Evolutionary conservation across 2,329 filamentous ascomycete species (phyloP).

Genomic region (Endoconidiophora laricicola): DNA sequence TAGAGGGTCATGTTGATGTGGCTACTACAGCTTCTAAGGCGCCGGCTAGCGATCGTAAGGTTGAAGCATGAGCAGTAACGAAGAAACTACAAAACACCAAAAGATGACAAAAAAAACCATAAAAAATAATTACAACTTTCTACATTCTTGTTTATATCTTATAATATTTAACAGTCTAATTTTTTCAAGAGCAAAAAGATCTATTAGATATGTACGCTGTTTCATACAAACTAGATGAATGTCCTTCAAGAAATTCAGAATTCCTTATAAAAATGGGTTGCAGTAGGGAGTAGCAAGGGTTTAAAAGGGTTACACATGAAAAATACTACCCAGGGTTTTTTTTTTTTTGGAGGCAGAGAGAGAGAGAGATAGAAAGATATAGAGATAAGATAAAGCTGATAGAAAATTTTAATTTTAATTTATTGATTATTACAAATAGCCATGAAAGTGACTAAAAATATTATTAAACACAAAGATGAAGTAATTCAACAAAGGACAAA

Average conservation of each 20-base stretch:
- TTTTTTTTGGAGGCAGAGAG: too few relatives aligned
- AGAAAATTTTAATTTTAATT: too few relatives aligned
- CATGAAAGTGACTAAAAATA: too few relatives aligned
- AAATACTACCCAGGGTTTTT: too few relatives aligned
- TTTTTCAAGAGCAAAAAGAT: neutral
- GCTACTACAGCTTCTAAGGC: neutral
- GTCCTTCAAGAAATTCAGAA: too few relatives aligned
- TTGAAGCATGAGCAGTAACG: neutral
- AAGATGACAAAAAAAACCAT: neutral
- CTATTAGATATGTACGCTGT: neutral
- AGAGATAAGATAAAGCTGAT: too few relatives aligned
- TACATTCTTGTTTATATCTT: too few relatives aligned
- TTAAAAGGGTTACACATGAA: neutral
- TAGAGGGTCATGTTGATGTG: conserved; percentile 19
- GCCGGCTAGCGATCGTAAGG: too few relatives aligned
- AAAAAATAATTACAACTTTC: neutral
- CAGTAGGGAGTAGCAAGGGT: neutral
- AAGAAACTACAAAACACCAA: neutral
- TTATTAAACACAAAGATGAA: too few relatives aligned
- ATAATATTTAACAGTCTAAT: neutral
- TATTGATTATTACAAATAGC: too few relatives aligned
- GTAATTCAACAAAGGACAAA: too few relatives aligned
- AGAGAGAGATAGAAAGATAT: neutral
- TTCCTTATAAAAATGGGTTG: too few relatives aligned
- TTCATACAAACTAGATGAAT: neutral